phyloP scores from a whole-genome alignment of 768 basidiomycete genomes.

The Xanthoconium purpureum region DNA sequence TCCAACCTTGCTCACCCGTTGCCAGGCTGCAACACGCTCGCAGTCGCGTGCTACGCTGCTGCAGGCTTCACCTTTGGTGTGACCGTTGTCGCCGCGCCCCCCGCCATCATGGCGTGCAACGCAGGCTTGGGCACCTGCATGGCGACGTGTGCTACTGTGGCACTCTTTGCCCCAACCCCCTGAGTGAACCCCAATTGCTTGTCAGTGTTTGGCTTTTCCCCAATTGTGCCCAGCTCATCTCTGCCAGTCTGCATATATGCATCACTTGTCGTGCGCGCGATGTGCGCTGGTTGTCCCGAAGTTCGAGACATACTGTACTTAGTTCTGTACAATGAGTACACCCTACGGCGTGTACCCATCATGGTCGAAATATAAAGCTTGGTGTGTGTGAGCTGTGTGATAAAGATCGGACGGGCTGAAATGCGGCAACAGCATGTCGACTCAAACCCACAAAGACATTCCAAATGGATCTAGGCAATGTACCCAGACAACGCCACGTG shows the following conservation, averaged over 20 bases:
- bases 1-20: neutral
- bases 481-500: no score
- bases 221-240: neutral
- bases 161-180: constrained; percentile 23
- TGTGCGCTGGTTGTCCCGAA: neutral
- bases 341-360: neutral
- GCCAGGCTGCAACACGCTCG: constrained; percentile 26
- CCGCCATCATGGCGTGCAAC: constrained; percentile 25
- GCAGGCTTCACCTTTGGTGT: constrained; percentile 27
- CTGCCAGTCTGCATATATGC: no score
- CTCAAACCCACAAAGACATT: no score
- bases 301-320: constrained; percentile 1
- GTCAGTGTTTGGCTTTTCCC: neutral
- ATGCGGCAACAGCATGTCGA: neutral
- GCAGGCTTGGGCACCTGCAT: constrained; percentile 23
- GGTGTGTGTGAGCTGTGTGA: no score
- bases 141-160: constrained; percentile 20
- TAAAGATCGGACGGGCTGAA: neutral
- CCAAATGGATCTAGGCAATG: no score
- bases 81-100: constrained; percentile 17
- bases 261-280: no score
- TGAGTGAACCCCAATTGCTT: constrained; percentile 3
- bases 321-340: neutral
- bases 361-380: neutral
- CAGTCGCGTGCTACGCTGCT: constrained; percentile 19